Conservation (phyloP, 345 rosid genomes). For the Diplotaxis tenuifolia region DNA sequence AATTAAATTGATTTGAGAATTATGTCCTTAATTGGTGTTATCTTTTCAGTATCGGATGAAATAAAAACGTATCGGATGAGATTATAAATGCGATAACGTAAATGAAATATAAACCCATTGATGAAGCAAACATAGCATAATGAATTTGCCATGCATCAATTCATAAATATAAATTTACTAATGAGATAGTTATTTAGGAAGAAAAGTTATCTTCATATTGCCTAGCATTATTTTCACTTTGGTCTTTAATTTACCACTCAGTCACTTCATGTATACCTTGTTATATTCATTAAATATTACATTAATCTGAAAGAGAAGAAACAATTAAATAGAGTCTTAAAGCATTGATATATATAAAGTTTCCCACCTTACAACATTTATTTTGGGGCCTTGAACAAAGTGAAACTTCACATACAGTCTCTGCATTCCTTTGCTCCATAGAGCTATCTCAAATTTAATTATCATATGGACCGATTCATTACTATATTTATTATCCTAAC, state of each 20-base stretch:
- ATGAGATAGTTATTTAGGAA: conserved; percentile 34
- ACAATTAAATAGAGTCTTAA: conserved; percentile 13
- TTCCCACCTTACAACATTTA: conserved; percentile 39
- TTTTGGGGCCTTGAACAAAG: conserved; percentile 40
- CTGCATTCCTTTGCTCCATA: conserved; percentile 32
- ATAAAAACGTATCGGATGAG: neutral
- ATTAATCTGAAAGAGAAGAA: neutral
- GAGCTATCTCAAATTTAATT: conserved; percentile 29
- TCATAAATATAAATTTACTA: conserved; percentile 1
- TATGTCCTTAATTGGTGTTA: neutral
- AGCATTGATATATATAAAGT: conserved; percentile 32
- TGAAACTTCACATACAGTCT: conserved; percentile 25
- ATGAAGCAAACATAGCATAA: conserved; percentile 26
- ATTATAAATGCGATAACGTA: conserved; percentile 21
- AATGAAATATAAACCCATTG: conserved; percentile 11
- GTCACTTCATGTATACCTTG: conserved; percentile 9
- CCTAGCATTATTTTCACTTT: neutral
- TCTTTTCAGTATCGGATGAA: conserved; percentile 15
- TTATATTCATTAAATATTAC: conserved; percentile 13
- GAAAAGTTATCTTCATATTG: conserved; percentile 3
- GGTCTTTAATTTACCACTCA: conserved; percentile 28
- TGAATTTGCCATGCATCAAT: conserved; percentile 10
- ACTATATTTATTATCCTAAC: conserved; percentile 33
- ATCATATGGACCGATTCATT: conserved; percentile 39
- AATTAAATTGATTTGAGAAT: neutral